phyloP scores from a whole-genome alignment of 2,329 filamentous ascomycete genomes.

The Verticillium nonalfalfae region DNA sequence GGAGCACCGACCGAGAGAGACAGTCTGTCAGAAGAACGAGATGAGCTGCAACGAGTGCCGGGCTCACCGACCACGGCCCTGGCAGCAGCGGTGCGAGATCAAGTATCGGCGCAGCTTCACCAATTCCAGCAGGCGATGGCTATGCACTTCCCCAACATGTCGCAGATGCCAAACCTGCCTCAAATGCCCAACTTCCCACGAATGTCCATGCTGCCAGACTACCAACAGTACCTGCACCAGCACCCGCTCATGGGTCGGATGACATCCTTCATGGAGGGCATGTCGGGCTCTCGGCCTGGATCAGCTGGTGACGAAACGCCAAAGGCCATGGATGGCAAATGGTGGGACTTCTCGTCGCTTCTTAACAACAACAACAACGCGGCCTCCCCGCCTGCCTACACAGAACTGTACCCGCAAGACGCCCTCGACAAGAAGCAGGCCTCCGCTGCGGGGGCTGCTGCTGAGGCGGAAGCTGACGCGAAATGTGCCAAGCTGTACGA shows the following conservation, averaged over 20 bases:
- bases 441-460: slow-evolving; percentile 50
- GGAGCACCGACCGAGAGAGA: not conserved
- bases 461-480: slow-evolving; percentile 51
- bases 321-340: slow-evolving; percentile 47
- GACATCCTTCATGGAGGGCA: slow-evolving; percentile 65
- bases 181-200: slow-evolving; percentile 47
- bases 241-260: slow-evolving; percentile 64
- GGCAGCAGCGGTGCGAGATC: slow-evolving; percentile 66
- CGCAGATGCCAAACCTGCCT: slow-evolving; percentile 58
- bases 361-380: slow-evolving; percentile 36
- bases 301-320: slow-evolving; percentile 31
- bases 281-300: slow-evolving; percentile 43
- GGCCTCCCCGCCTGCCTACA: slow-evolving; percentile 65
- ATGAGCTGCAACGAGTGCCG: slow-evolving; percentile 17
- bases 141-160: slow-evolving; percentile 53
- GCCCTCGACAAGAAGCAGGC: slow-evolving; percentile 50
- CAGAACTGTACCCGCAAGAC: slow-evolving; percentile 65
- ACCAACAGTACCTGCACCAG: slow-evolving; percentile 59
- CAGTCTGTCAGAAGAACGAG: slow-evolving; percentile 6
- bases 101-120: slow-evolving; percentile 67
- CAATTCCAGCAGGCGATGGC: slow-evolving; percentile 69
- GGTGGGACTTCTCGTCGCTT: slow-evolving; percentile 62
- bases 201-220: slow-evolving; percentile 61
- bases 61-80: slow-evolving; percentile 55
- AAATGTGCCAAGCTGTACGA: slow-evolving; percentile 52